phyloP scores from a whole-genome alignment of 345 rosid species.

The Streptanthus diversifolius region DNA sequence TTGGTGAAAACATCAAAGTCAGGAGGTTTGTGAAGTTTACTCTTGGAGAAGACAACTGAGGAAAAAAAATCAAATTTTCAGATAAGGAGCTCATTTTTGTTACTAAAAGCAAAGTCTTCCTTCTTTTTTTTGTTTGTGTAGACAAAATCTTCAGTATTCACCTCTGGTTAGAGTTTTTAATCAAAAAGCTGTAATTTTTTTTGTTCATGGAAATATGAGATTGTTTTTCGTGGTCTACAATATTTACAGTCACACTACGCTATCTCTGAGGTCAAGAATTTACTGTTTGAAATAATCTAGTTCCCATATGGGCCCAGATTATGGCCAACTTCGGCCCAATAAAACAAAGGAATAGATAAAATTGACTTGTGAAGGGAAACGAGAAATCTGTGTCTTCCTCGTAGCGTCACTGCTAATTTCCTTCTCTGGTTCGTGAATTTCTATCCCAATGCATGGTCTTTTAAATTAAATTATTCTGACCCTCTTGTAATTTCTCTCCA shows the following conservation, averaged over 20 bases:
- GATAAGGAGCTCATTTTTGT: conserved; percentile 21
- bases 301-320: background rate
- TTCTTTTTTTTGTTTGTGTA: conserved; percentile 13
- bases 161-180: conserved; percentile 21
- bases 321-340: too few relatives aligned
- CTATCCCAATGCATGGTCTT: conserved; percentile 13
- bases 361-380: background rate
- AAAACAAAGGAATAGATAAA: background rate
- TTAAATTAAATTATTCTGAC: background rate
- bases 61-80: background rate
- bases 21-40: conserved; percentile 64
- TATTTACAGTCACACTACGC: background rate
- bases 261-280: background rate
- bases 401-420: conserved; percentile 7
- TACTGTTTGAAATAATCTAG: background rate
- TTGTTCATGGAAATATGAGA: conserved; percentile 16
- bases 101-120: background rate
- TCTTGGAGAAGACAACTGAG: conserved; percentile 57
- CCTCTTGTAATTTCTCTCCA: background rate
- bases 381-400: background rate
- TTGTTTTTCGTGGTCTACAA: background rate
- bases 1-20: conserved; percentile 89
- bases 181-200: conserved; percentile 26
- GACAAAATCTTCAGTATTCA: conserved; percentile 20
- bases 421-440: conserved; percentile 25